phyloP scores from a whole-genome alignment of 352 stramenopile species.

The Phytophthora pluvialis region DNA sequence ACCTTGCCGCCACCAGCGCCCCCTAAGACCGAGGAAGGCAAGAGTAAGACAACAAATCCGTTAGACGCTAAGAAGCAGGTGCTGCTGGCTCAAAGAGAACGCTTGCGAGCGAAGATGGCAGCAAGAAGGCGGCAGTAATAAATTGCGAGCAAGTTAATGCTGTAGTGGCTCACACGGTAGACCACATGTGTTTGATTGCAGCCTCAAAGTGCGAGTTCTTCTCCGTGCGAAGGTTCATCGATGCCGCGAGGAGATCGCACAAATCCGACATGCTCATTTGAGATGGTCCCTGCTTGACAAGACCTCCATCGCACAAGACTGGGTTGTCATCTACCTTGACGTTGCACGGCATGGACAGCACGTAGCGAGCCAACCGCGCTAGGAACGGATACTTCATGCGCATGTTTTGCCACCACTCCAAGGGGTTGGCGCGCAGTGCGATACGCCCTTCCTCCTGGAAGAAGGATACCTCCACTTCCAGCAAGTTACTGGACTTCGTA shows the following conservation, averaged over 20 bases:
- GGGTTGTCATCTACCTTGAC: constrained; percentile 60
- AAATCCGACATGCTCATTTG: constrained; percentile 51
- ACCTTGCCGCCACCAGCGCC: not conserved
- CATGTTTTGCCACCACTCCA: constrained; percentile 82
- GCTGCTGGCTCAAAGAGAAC: constrained; percentile 71
- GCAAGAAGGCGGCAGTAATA: constrained; percentile 33
- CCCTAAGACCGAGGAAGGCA: not conserved
- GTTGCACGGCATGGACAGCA: constrained; percentile 69
- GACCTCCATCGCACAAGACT: constrained; percentile 45
- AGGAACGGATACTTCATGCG: constrained; percentile 85
- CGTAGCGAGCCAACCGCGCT: constrained; percentile 64
- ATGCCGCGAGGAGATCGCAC: constrained; percentile 54
- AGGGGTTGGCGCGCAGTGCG: constrained; percentile 59
- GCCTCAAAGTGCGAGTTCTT: constrained; percentile 51
- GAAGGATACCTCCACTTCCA: constrained; percentile 83
- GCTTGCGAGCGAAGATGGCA: constrained; percentile 67
- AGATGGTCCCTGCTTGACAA: constrained; percentile 43
- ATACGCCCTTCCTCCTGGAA: constrained; percentile 76
- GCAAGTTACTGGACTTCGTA: constrained; percentile 74
- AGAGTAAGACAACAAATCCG: constrained; percentile 6
- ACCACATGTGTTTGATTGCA: constrained; percentile 60
- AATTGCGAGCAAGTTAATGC: not conserved
- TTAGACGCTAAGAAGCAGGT: constrained; percentile 60
- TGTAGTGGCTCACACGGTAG: constrained; percentile 44
- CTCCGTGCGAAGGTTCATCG: constrained; percentile 64